Evolutionary conservation across 1,284 basidiomycete species (phyloP).

Genomic region (Ustilago crameri): DNA sequence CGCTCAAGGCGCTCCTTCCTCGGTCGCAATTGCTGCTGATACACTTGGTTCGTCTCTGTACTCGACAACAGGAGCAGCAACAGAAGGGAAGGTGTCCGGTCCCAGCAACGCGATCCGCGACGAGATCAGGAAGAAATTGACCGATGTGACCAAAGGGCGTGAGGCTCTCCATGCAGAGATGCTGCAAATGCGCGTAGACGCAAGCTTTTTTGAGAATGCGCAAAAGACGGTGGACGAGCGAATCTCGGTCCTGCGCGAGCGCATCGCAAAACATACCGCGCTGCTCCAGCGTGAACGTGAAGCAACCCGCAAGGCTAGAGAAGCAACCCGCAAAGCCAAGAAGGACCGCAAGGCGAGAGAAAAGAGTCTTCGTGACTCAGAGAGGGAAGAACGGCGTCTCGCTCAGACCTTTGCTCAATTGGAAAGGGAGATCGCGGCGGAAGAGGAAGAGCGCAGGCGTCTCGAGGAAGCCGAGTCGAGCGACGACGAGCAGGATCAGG

Average conservation of each 20-base stretch:
- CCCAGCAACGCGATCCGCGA: constrained; percentile 35
- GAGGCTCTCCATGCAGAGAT: constrained; percentile 44
- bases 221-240: constrained; percentile 50
- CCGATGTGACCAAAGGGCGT: constrained; percentile 38
- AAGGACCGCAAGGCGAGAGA: constrained; percentile 36
- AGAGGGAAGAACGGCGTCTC: constrained; percentile 31
- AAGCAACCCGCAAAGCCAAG: constrained; percentile 37
- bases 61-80: not conserved
- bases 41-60: no score
- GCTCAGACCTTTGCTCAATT: constrained; percentile 31
- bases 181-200: constrained; percentile 48
- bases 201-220: constrained; percentile 46
- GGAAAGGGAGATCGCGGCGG: constrained; percentile 35
- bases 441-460: constrained; percentile 35
- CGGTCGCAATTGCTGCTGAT: no score
- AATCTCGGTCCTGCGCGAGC: constrained; percentile 37
- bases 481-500: constrained; percentile 19
- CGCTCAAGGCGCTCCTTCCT: not conserved
- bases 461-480: constrained; percentile 24
- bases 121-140: constrained; percentile 40
- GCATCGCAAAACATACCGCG: constrained; percentile 33
- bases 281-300: constrained; percentile 37
- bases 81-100: constrained; percentile 9
- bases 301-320: constrained; percentile 35
- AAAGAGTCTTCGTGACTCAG: constrained; percentile 31